Evolutionary conservation across 495 filamentous ascomycete genomes (phyloP).

Genomic region (Penicillium cinerascens): DNA sequence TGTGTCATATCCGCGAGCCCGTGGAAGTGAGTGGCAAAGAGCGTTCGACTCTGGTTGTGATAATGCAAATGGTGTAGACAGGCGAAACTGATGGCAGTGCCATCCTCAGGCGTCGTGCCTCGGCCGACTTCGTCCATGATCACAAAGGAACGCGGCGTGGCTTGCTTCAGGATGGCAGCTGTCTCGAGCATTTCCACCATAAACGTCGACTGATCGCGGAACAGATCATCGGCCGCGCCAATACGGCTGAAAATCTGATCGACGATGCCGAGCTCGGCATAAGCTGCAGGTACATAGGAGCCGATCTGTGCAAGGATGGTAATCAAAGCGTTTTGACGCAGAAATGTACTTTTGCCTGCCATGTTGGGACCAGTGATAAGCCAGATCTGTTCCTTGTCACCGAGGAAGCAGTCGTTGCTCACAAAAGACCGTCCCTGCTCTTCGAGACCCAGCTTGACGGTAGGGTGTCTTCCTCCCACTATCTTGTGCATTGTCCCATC

Average conservation of each 20-base stretch:
- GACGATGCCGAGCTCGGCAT: slow-evolving; percentile 80
- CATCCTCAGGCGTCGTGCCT: slow-evolving; percentile 90
- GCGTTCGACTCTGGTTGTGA: slow-evolving; percentile 68
- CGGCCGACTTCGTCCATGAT: slow-evolving; percentile 98
- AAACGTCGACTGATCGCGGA: slow-evolving; percentile 90
- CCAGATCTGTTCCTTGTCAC: slow-evolving; percentile 67
- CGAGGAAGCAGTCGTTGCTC: slow-evolving; percentile 81
- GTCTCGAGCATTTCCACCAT: slow-evolving; percentile 64
- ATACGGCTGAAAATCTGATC: slow-evolving; percentile 91
- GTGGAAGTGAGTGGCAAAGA: slow-evolving; percentile 98
- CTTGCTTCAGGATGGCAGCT: slow-evolving; percentile 50
- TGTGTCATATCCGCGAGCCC: slow-evolving; percentile 71
- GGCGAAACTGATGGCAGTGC: slow-evolving; percentile 84
- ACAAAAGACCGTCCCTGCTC: slow-evolving; percentile 80
- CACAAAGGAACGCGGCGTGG: slow-evolving; percentile 65
- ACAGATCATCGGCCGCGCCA: slow-evolving; percentile 90
- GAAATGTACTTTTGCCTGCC: slow-evolving; percentile 93
- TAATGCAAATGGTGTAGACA: slow-evolving; percentile 76
- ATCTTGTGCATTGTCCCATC: slow-evolving; percentile 58
- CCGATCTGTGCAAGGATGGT: slow-evolving; percentile 89
- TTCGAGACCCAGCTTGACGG: slow-evolving; percentile 76
- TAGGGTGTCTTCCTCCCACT: slow-evolving; percentile 81
- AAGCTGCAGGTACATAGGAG: slow-evolving; percentile 83
- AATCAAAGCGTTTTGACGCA: slow-evolving; percentile 92
- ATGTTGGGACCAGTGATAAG: slow-evolving; percentile 98